These are phyloP conservation scores for Asclepias syriaca DNA, from an alignment of 257 asterid species.

Conservation along the genomic window DNA sequence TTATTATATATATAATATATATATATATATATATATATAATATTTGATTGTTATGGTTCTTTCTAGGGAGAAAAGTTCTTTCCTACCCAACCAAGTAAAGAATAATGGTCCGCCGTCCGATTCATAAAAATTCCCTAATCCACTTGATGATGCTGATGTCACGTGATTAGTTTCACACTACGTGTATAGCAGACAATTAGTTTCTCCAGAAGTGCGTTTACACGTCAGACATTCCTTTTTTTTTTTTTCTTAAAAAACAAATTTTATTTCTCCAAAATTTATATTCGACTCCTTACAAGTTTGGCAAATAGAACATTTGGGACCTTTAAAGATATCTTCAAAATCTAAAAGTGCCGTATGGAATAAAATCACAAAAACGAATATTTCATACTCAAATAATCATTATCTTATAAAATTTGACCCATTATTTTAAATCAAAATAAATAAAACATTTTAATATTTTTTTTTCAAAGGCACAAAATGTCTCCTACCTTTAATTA, in stretches of 20 bases:
- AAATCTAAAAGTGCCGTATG: neutral
- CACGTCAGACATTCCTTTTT: slow-evolving; percentile 8
- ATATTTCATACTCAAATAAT: neutral
- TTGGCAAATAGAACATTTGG: neutral
- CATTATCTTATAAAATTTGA: neutral
- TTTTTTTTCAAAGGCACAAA: no score
- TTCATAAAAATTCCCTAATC: neutral
- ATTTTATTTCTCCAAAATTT: neutral
- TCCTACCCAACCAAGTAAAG: slow-evolving; percentile 10
- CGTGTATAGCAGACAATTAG: neutral
- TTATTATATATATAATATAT: no score
- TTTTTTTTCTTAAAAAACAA: neutral
- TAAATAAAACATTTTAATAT: no score
- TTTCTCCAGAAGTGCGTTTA: neutral
- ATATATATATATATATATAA: no score
- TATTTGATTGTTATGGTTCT: no score
- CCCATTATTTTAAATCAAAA: neutral
- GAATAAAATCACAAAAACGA: neutral
- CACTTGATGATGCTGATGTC: slow-evolving; percentile 9
- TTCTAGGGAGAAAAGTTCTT: neutral
- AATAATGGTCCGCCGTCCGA: slow-evolving; percentile 6
- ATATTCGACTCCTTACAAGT: neutral
- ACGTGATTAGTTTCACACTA: slow-evolving; percentile 2
- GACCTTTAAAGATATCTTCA: neutral
- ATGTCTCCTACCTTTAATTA: no score